These are phyloP conservation scores for Populus hybrid DNA, from an alignment of 441 rosid species.

Conservation along the genomic window DNA sequence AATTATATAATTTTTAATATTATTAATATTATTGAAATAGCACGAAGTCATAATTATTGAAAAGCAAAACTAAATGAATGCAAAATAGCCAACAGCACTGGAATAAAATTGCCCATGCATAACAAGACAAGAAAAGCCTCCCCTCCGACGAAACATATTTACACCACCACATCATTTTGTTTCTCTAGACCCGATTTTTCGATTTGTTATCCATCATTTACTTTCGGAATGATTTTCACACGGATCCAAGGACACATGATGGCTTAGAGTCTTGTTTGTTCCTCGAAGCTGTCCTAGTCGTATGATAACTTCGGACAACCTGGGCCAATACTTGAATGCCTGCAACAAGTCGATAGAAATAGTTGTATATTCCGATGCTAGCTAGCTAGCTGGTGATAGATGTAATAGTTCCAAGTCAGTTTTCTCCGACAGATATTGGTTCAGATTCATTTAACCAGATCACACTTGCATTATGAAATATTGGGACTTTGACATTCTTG, in stretches of 20 bases:
- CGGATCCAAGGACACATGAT: background rate
- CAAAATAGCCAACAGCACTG: background rate
- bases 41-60: too few species aligned
- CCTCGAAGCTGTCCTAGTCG: background rate
- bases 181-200: too few species aligned
- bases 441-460: background rate
- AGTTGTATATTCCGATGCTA: background rate
- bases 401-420: background rate
- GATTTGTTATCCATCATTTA: too few species aligned
- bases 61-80: too few species aligned
- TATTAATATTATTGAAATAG: too few species aligned
- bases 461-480: background rate
- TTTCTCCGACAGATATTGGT: background rate
- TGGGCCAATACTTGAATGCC: background rate
- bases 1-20: too few species aligned
- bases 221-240: background rate
- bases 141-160: background rate
- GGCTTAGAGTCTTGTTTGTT: background rate
- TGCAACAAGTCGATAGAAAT: background rate
- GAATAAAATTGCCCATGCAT: background rate
- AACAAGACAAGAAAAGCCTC: background rate
- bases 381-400: background rate
- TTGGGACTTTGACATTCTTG: background rate
- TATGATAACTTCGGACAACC: background rate
- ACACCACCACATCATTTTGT: too few species aligned